Percentiles rank a stretch among this genome's conserved stretches.
phyloP scores from a whole-genome alignment of 257 asterid species.

The Handroanthus guayacan region DNA sequence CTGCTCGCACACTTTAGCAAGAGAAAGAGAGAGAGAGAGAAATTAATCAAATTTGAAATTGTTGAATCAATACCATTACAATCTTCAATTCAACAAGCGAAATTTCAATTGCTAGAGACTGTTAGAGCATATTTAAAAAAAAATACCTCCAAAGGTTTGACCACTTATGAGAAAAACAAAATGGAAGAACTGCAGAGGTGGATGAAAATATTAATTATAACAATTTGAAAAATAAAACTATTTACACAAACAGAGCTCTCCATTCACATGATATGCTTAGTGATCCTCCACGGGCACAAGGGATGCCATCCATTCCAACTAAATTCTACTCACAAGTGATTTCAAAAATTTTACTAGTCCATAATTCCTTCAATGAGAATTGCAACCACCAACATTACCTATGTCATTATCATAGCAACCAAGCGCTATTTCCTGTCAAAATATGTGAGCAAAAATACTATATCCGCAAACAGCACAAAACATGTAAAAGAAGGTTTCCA shows the following conservation, averaged over 20 bases:
- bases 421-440: background rate
- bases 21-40: constrained; percentile 3
- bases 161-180: constrained; percentile 17
- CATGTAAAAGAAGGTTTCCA: background rate
- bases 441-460: background rate
- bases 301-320: constrained; percentile 11
- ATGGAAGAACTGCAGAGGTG: constrained; percentile 6
- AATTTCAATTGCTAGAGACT: constrained; percentile 23
- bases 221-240: constrained; percentile 26
- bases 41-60: constrained; percentile 6
- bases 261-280: constrained; percentile 9
- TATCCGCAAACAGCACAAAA: background rate
- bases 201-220: background rate
- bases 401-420: background rate
- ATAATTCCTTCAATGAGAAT: constrained; percentile 4
- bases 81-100: constrained; percentile 18
- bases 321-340: background rate
- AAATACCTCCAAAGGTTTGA: background rate
- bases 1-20: constrained; percentile 89
- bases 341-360: constrained; percentile 5
- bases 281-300: constrained; percentile 3
- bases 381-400: background rate
- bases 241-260: constrained; percentile 17
- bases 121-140: constrained; percentile 29
- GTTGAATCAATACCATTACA: constrained; percentile 2